Conservation (phyloP, 2,329 filamentous ascomycete species). For the Lasiodiplodia gonubiensis region DNA sequence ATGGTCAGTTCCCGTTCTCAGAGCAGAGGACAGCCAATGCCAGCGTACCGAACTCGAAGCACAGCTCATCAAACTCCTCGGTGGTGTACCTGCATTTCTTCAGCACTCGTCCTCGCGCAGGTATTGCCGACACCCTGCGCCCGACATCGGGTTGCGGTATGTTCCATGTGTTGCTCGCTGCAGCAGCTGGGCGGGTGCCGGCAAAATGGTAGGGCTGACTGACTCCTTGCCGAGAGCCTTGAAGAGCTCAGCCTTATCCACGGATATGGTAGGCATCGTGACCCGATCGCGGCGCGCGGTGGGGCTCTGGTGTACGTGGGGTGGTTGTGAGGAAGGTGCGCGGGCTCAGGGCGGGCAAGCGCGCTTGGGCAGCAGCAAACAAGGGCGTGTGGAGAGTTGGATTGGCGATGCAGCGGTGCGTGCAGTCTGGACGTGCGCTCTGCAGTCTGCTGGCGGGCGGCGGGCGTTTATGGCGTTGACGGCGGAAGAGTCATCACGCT, state of each 20-base stretch:
- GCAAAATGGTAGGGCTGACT: slow-evolving; percentile 40
- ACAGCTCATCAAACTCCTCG: slow-evolving; percentile 94
- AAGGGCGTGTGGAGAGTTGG: not conserved
- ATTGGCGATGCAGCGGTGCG: not conserved
- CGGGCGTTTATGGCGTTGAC: slow-evolving; percentile 22
- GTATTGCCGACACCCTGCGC: not conserved
- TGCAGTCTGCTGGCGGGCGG: slow-evolving; percentile 1
- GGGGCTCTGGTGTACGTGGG: slow-evolving; percentile 21
- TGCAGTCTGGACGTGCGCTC: not conserved
- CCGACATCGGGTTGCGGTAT: not conserved
- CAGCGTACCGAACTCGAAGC: slow-evolving; percentile 86
- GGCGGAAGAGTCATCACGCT: slow-evolving; percentile 27
- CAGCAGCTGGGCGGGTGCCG: not conserved
- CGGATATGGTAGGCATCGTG: slow-evolving; percentile 92
- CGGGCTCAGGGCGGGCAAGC: slow-evolving; percentile 1
- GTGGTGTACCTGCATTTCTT: slow-evolving; percentile 72
- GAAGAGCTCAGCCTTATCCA: slow-evolving; percentile 96
- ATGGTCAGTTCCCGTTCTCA: slow-evolving; percentile 17
- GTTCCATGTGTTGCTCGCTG: slow-evolving; percentile 18
- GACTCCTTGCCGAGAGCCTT: slow-evolving; percentile 89
- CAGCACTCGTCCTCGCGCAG: slow-evolving; percentile 10
- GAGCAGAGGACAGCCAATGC: slow-evolving; percentile 10
- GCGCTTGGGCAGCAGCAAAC: slow-evolving; percentile 13
- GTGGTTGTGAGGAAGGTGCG: slow-evolving; percentile 16
- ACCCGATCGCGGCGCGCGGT: slow-evolving; percentile 29